These are phyloP conservation scores for Russula sp. DNA, from an alignment of 768 basidiomycete genomes.

Conservation along the genomic window DNA sequence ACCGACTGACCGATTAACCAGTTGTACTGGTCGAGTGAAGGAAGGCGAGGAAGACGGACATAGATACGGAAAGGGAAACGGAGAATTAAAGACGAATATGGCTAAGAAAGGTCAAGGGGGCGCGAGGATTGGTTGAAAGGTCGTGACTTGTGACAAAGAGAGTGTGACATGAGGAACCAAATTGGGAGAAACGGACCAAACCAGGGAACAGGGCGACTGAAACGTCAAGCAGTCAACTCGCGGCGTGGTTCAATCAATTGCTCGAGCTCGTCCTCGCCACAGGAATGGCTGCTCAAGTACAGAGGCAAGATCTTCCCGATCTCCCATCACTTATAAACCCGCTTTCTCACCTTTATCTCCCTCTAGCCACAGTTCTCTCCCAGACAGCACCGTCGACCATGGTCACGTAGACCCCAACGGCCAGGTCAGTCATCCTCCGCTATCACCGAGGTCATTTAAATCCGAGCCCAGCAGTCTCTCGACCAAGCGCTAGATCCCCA, in stretches of 20 bases:
- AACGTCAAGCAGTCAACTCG: slow-evolving; percentile 21
- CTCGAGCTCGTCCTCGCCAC: slow-evolving; percentile 18
- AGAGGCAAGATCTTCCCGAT: slow-evolving; percentile 25
- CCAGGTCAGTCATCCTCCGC: slow-evolving; percentile 21
- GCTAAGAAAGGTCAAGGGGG: slow-evolving; percentile 45
- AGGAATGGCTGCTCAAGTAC: slow-evolving; percentile 25
- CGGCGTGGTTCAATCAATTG: slow-evolving; percentile 22
- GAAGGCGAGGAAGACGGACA: too few relatives aligned
- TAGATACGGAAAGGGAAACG: slow-evolving; percentile 39
- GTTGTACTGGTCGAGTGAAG: background rate
- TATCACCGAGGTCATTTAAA: slow-evolving; percentile 15
- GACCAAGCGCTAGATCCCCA: slow-evolving; percentile 26
- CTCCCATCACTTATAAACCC: slow-evolving; percentile 15
- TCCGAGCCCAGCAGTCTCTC: slow-evolving; percentile 17
- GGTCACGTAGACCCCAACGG: slow-evolving; percentile 24
- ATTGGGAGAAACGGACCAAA: slow-evolving; percentile 20
- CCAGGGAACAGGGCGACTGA: slow-evolving; percentile 19
- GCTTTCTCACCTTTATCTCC: slow-evolving; percentile 22
- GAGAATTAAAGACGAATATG: slow-evolving; percentile 38
- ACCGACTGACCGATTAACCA: slow-evolving; percentile 1
- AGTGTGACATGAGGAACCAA: slow-evolving; percentile 10
- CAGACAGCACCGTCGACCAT: slow-evolving; percentile 25
- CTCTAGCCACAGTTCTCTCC: slow-evolving; percentile 21
- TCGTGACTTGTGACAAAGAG: background rate
- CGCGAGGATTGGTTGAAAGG: slow-evolving; percentile 28